Evolutionary conservation across 2,329 filamentous ascomycete species (phyloP).

Genomic region (Cadophora gregata): DNA sequence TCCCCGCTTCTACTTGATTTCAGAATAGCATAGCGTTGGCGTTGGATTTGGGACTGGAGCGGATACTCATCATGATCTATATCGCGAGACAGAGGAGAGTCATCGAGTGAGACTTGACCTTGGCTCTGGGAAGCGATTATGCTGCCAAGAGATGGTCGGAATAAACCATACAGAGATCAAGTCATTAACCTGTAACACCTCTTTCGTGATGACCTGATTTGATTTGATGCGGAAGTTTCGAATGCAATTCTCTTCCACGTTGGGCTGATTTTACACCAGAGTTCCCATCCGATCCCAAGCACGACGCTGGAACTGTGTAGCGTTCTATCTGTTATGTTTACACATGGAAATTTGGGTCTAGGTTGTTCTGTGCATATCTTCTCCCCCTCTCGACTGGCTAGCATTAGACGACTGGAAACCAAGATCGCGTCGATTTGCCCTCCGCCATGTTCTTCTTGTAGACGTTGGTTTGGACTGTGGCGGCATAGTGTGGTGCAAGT

Average conservation of each 20-base stretch:
- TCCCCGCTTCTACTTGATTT: background rate
- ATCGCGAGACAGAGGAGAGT: background rate
- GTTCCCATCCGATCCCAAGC: background rate
- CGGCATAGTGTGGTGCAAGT: background rate
- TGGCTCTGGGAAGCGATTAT: background rate
- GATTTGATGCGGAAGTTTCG: background rate
- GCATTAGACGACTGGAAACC: background rate
- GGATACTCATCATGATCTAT: background rate
- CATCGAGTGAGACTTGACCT: background rate
- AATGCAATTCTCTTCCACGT: too few species aligned
- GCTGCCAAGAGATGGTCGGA: background rate
- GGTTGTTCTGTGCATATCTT: background rate
- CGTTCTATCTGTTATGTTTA: background rate
- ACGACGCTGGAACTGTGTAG: background rate
- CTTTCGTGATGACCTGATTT: background rate
- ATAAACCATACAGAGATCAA: background rate
- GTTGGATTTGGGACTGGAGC: background rate
- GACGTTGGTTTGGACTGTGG: background rate
- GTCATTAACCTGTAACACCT: background rate
- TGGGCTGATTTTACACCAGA: background rate
- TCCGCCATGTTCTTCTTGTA: background rate
- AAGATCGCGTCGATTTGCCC: background rate
- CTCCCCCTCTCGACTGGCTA: background rate
- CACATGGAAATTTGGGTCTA: background rate
- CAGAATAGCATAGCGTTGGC: conserved; percentile 27